A percentile compares a stretch with the other conserved stretches of the same genome.
phyloP scores from a whole-genome alignment of 2,329 filamentous ascomycete species.

The Clonostachys chloroleuca region DNA sequence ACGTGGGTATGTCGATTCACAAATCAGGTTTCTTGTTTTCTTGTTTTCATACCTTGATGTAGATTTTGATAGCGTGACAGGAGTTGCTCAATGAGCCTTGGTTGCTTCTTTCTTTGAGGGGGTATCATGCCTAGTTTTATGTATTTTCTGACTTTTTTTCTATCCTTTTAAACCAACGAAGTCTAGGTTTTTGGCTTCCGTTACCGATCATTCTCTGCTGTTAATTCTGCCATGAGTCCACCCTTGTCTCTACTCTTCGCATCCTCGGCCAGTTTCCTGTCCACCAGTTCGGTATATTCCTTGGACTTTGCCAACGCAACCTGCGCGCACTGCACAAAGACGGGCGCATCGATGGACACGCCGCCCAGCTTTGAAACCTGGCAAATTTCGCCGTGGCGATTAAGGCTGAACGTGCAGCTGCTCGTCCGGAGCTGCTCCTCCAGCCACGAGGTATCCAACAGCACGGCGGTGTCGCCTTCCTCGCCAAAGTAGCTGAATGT shows the following conservation, averaged over 20 bases:
- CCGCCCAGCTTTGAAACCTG: slow-evolving; percentile 91
- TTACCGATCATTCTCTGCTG: slow-evolving; percentile 77
- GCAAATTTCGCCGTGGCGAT: slow-evolving; percentile 85
- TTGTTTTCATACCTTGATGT: no score
- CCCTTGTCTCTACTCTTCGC: slow-evolving; percentile 73
- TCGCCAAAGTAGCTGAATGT: slow-evolving; percentile 82
- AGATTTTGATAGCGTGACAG: no score
- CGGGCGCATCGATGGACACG: slow-evolving; percentile 72
- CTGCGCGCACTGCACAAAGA: slow-evolving; percentile 71
- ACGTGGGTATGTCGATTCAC: no score
- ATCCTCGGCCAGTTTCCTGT: slow-evolving; percentile 71
- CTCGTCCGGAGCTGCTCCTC: slow-evolving; percentile 75
- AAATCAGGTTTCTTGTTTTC: no score
- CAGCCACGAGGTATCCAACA: slow-evolving; percentile 68
- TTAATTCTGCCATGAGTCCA: slow-evolving; percentile 70
- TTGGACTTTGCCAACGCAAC: slow-evolving; percentile 75
- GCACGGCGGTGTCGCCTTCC: slow-evolving; percentile 60
- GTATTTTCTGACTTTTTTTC: not conserved
- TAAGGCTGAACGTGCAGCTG: slow-evolving; percentile 78
- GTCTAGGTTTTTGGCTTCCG: not conserved
- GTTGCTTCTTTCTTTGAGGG: slow-evolving; percentile 2
- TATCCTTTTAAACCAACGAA: slow-evolving; percentile 6
- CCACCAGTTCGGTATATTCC: slow-evolving; percentile 71
- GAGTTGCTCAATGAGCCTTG: no score
- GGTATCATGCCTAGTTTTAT: slow-evolving; percentile 8